Conservation (phyloP, 768 basidiomycete genomes). For the Hirschioporus abietinus region DNA sequence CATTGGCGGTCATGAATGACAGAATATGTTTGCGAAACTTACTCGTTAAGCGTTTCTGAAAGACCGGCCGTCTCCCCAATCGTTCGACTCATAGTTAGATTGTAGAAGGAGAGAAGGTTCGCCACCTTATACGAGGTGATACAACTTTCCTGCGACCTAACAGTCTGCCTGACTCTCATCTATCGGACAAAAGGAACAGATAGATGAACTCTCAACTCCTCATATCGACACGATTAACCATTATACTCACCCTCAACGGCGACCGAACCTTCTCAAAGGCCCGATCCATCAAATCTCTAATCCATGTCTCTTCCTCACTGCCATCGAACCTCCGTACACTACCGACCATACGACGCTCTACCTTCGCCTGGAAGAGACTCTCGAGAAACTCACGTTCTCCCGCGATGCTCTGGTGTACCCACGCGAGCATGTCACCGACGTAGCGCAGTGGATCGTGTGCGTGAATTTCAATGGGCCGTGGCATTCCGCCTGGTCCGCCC, state of each 20-base stretch:
- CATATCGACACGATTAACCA: background rate
- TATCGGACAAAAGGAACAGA: slow-evolving; percentile 22
- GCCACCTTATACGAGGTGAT: slow-evolving; percentile 90
- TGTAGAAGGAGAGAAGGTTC: slow-evolving; percentile 93
- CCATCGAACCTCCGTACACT: slow-evolving; percentile 48
- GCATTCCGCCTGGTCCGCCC: slow-evolving; percentile 78
- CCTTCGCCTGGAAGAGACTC: slow-evolving; percentile 68
- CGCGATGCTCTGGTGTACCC: slow-evolving; percentile 95
- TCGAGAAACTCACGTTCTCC: slow-evolving; percentile 94
- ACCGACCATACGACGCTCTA: slow-evolving; percentile 70
- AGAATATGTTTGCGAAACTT: slow-evolving; percentile 20
- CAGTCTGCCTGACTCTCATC: slow-evolving; percentile 90
- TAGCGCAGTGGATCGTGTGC: slow-evolving; percentile 97
- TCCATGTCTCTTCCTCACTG: slow-evolving; percentile 67
- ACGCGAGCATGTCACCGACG: slow-evolving; percentile 97
- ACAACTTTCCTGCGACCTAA: slow-evolving; percentile 89
- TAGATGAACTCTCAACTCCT: background rate
- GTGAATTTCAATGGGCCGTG: slow-evolving; percentile 93
- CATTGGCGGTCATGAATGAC: background rate
- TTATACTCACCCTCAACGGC: slow-evolving; percentile 69
- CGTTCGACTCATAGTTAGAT: slow-evolving; percentile 87
- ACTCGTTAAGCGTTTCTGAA: slow-evolving; percentile 78
- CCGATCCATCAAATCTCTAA: slow-evolving; percentile 73
- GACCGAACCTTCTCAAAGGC: slow-evolving; percentile 79
- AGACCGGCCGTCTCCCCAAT: slow-evolving; percentile 81